Evolutionary conservation across 139 green algal genomes (phyloP), one percentile per base, ranked within the genome.

Genomic region (Chlorella sp.): DNA sequence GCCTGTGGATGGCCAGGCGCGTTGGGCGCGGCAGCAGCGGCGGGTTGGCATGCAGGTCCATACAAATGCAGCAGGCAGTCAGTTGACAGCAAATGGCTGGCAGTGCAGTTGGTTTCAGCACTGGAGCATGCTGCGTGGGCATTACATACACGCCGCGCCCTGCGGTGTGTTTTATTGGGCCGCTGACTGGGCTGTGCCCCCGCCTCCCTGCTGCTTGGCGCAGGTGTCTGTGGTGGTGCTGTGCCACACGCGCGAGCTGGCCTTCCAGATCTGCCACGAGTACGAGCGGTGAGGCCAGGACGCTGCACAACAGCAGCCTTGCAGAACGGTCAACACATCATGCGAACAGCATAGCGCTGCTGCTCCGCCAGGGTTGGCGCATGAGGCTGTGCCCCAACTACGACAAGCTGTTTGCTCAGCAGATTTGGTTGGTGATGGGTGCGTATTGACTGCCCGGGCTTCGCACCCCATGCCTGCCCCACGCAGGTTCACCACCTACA

Each of bases 161-260:
- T 60, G 51, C 13, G 4, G 14, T 3, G 51, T 54, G 8, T 54
- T 8, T 54, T 54, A 11, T 11, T 70, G 64, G n/a, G n/a, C n/a
- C n/a, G n/a, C n/a, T n/a, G n/a, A 19, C 17, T 70, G 64, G 64
- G 22, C 70, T 48, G 40, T 26, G 46, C 46, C 26, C 68, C 2
- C 3, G 6, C 36, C 70, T 0, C 26, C 8, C 41, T 30, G 19
- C 34, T 54, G 75, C 46, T 24, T 60, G 13, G 51, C 14, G 16
- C 76, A 82, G 77, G 93, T 98, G 24, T 86, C 87, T 30, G 96
- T 95, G 26, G 69, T 99, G 32, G 88, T 99, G 36, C 89, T 99
- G 68, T 99, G 96, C 90, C 97, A 99, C 95, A 99, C 97, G 0
- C 92, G 97, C n/a, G 97, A 99, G 92, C 93, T 99, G 62, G 97